Evolutionary conservation across 371 early-diverging fungal genomes (phyloP).

Genomic region (Syncephalastrum sp.): DNA sequence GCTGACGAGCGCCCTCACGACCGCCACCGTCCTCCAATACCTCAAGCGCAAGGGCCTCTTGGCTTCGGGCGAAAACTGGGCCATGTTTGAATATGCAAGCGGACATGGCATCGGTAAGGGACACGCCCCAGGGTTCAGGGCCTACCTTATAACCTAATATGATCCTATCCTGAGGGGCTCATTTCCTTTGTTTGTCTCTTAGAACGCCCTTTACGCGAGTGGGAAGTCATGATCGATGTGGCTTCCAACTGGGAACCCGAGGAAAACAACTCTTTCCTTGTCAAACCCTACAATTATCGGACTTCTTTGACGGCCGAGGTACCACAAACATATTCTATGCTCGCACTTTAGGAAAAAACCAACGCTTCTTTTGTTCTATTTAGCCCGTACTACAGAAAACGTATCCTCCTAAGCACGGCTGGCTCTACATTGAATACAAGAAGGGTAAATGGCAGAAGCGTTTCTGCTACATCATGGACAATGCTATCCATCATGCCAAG

Average conservation of each 20-base stretch:
- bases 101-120: slow-evolving; percentile 67
- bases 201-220: slow-evolving; percentile 88
- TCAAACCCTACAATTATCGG: slow-evolving; percentile 67
- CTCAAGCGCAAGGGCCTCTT: slow-evolving; percentile 61
- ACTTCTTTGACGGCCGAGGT: slow-evolving; percentile 48
- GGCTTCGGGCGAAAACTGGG: slow-evolving; percentile 71
- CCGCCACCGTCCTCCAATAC: slow-evolving; percentile 70
- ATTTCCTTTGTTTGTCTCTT: slow-evolving; percentile 5
- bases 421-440: slow-evolving; percentile 67
- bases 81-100: slow-evolving; percentile 85
- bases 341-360: slow-evolving; percentile 16
- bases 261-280: slow-evolving; percentile 69
- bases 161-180: no score
- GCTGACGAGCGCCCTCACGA: slow-evolving; percentile 70
- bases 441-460: slow-evolving; percentile 79
- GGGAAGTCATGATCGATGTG: slow-evolving; percentile 83
- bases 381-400: slow-evolving; percentile 37
- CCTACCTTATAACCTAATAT: no score
- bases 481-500: slow-evolving; percentile 68
- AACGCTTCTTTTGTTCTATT: neutral
- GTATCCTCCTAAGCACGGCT: slow-evolving; percentile 60
- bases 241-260: slow-evolving; percentile 79
- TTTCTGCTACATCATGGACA: slow-evolving; percentile 64
- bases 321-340: slow-evolving; percentile 8
- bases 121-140: neutral